A percentile compares a stretch with the other conserved stretches of the same genome.
Conservation (phyloP, 371 early-diverging fungal genomes). For the Syncephalastrum racemosum region DNA sequence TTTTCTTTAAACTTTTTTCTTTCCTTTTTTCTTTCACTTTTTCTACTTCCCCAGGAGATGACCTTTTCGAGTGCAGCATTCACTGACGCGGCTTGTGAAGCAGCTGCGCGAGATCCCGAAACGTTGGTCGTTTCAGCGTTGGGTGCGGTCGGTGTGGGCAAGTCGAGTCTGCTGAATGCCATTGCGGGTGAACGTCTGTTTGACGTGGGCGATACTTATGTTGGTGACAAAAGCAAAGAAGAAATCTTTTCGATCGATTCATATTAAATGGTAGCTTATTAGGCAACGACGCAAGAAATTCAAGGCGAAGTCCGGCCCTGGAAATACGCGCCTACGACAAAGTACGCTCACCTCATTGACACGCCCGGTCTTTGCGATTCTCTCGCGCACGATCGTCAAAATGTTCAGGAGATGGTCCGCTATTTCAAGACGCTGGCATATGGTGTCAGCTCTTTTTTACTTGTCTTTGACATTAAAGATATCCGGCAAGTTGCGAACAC, state of each 20-base stretch:
- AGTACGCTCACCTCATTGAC: constrained; percentile 45
- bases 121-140: constrained; percentile 42
- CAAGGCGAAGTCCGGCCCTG: constrained; percentile 34
- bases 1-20: no score
- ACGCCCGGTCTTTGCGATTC: constrained; percentile 60
- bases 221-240: constrained; percentile 6
- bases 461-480: constrained; percentile 60
- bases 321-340: constrained; percentile 28
- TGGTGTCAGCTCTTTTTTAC: constrained; percentile 62
- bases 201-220: constrained; percentile 38
- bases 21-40: neutral
- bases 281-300: constrained; percentile 38
- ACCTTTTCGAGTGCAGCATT: constrained; percentile 16
- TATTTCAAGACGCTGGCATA: constrained; percentile 57
- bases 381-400: constrained; percentile 48
- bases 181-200: constrained; percentile 44
- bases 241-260: neutral
- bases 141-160: constrained; percentile 49
- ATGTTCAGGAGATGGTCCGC: constrained; percentile 54
- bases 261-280: neutral
- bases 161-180: constrained; percentile 49
- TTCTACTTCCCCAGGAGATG: constrained; percentile 7
- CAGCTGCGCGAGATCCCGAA: constrained; percentile 20
- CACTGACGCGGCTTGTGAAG: constrained; percentile 15
- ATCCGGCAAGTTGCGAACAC: constrained; percentile 27